A percentile compares a stretch with the other conserved stretches of the same genome.
phyloP scores from a whole-genome alignment of 1,139 yeast species.

The Geotrichum carabidarum region DNA sequence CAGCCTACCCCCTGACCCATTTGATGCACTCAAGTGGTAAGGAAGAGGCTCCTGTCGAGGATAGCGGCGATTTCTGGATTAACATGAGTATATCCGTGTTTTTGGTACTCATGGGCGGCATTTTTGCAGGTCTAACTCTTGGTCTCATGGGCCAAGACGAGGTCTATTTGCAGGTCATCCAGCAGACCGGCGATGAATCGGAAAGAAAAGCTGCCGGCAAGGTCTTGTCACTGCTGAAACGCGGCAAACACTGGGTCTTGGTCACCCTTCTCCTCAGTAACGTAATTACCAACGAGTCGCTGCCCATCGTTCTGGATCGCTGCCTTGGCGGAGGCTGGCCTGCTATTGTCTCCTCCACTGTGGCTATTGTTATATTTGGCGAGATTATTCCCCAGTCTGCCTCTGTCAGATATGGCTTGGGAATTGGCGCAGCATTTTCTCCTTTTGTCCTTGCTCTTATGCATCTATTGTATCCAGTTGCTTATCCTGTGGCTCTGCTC shows the following conservation, averaged over 20 bases:
- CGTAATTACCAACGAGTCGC: slow-evolving; percentile 90
- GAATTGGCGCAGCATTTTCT: slow-evolving; percentile 84
- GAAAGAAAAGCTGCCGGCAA: slow-evolving; percentile 71
- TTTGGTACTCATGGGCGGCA: slow-evolving; percentile 85
- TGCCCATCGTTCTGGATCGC: slow-evolving; percentile 89
- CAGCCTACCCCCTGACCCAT: slow-evolving; percentile 14
- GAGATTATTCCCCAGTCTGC: slow-evolving; percentile 94
- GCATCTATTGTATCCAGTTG: slow-evolving; percentile 88
- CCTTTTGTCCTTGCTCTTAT: slow-evolving; percentile 81
- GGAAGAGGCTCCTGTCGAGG: slow-evolving; percentile 31
- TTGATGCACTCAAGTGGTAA: slow-evolving; percentile 39
- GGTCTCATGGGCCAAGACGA: slow-evolving; percentile 98
- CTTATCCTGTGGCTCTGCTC: slow-evolving; percentile 81
- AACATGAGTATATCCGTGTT: slow-evolving; percentile 56
- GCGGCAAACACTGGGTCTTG: slow-evolving; percentile 96
- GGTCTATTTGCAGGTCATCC: slow-evolving; percentile 54
- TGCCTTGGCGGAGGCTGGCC: slow-evolving; percentile 97
- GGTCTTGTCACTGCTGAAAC: slow-evolving; percentile 65
- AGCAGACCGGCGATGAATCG: slow-evolving; percentile 45
- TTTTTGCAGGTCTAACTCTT: slow-evolving; percentile 90
- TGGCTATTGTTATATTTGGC: slow-evolving; percentile 88
- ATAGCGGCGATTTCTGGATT: slow-evolving; percentile 43
- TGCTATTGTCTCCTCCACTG: slow-evolving; percentile 89
- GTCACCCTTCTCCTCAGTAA: slow-evolving; percentile 75
- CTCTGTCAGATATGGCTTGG: slow-evolving; percentile 87